phyloP scores from a whole-genome alignment of 169 alveolate genomes.

The Miamiensis avidus region DNA sequence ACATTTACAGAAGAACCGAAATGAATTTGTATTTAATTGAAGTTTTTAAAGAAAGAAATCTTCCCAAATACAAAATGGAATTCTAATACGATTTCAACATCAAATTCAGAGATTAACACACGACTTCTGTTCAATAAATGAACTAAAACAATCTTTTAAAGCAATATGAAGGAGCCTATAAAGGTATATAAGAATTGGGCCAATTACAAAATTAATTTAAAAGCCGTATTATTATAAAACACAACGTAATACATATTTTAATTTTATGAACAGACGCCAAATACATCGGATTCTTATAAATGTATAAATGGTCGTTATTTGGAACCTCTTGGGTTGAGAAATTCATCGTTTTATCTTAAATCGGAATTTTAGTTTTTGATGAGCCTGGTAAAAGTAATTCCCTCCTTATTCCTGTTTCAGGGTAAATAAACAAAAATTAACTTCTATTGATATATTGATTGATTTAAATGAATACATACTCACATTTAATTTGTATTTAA shows the following conservation, averaged over 20 bases:
- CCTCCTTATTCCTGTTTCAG: not conserved
- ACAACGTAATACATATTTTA: too few species aligned
- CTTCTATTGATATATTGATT: too few species aligned
- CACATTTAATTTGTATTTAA: too few species aligned
- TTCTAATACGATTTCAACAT: too few species aligned
- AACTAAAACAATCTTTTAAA: too few species aligned
- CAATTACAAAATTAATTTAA: too few species aligned
- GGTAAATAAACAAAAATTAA: not conserved
- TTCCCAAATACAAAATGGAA: not conserved
- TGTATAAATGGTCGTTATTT: not conserved
- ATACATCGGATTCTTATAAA: not conserved
- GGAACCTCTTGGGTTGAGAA: not conserved
- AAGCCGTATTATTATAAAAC: too few species aligned
- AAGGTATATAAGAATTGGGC: not conserved
- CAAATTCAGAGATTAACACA: not conserved
- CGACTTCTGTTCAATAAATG: too few species aligned
- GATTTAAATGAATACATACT: not conserved
- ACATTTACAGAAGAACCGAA: not conserved
- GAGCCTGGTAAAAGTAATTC: not conserved
- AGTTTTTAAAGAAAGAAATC: not conserved
- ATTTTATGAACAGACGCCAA: not conserved
- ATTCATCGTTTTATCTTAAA: not conserved
- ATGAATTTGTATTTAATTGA: not conserved
- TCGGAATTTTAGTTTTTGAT: not conserved
- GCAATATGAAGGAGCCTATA: not conserved